Base-by-base conservation (phyloP, 2,329 filamentous ascomycete genomes). In the Westerdykella ornata region DNA sequence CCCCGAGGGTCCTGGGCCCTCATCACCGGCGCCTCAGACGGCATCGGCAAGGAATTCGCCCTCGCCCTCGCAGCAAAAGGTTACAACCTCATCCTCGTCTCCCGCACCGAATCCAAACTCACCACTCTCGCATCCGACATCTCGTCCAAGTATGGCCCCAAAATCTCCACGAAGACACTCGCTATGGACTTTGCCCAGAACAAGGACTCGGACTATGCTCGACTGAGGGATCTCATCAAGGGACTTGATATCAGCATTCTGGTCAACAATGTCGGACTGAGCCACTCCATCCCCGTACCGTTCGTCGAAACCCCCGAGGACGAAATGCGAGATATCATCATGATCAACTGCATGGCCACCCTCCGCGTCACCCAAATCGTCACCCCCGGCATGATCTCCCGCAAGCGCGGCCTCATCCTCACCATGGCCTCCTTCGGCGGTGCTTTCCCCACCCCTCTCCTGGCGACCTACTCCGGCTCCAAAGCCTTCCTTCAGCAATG, bases 401-500 rank as follows among this genome's bases (percentile, higher is more conserved):
- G 89, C 58, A 88, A 85, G 70, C 81, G 82, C 43, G 92, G 94
- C 17, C 75, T 98, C 28, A 88, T 98, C 59, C 74, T 98, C 41
- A 98, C 90, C 44, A 96, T 98, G 89, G 92, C 90, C 35, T 96
- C 89, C 9, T 94, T 97, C 63, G 92, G 85, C 47, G 94, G 92
- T 52, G 84, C 94, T 69, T 80, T 92, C 46, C 92, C 92, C 6
- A 95, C 88, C 1, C 89, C 94, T 5, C 81, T 92, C 41, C 78
- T 98, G 34, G 92, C 92, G 11, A 97, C 92, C 3, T 98, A 98
- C 75, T 94, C 87, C 34, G 92, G 92, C 52, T 92, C 85, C 78
- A 98, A 98, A 72, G 90, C 92, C 1, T 98, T 98, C 77, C 76
- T 98, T 37, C 90, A 97, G 70, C 84, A 94, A 62, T 98, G 92